Base-by-base conservation (phyloP, 768 basidiomycete genomes). In the Agaricus blazei region DNA sequence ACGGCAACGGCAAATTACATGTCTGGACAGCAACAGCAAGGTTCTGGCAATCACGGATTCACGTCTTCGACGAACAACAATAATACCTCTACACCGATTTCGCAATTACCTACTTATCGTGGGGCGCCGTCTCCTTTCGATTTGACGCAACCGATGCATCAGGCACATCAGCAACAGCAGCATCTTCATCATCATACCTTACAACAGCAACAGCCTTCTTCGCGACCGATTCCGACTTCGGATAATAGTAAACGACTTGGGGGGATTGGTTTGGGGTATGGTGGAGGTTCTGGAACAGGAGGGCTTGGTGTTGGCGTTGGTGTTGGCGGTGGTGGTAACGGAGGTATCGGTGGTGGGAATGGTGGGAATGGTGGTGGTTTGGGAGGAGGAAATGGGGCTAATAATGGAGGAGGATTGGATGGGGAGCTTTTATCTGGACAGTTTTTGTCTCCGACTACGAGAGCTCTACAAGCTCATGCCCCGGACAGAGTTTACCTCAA, bases 401-500 rank as follows among this genome's bases (percentile, higher is more conserved):
- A 8, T 8, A 6, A 3, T 26, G 23, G 34, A 14, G 50, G n/a
- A 38, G 43, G 43, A 15, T 9, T 40, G 23, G 56, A 54, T 24
- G 63, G 62, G 12, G 64, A 64, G 19, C 54, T 59, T 29, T 38
- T 64, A 52, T 62, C 58, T 6, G 59, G 70, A 14, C 69, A 73
- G 54, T 63, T 72, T 15, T 69, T 84, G 1, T 87, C 85, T 12
- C 89, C 93, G 0, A 80, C 83, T 27, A 75, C 88, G 27, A 79
- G 85, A n/a, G 93, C 91, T 0, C 73, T 95, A 41, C 89, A 92
- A 64, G 75, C 85, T 15, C 93, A 95, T 61, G 92, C 91, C 1
- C 94, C 0, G 93, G 93, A 1, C 91, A 94, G 70, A 88, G 85
- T 69, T 76, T 96, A 11, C 93, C 95, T 1, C 93, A 95, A 54